phyloP scores from a whole-genome alignment of 225 moss, liverwort and hornwort genomes.

The Marchantia paleacea region DNA sequence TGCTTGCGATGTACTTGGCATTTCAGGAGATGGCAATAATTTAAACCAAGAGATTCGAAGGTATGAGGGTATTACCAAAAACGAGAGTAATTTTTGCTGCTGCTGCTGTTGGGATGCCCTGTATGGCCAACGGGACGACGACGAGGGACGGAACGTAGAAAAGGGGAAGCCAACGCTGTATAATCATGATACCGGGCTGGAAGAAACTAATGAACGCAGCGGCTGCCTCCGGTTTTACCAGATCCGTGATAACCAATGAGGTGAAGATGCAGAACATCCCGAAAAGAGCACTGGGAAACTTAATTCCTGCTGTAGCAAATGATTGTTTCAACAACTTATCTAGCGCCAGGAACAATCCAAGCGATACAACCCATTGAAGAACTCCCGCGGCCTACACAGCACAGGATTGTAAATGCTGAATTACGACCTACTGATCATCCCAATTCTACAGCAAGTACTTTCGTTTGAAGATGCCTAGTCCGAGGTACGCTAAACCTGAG shows the following conservation, averaged over 20 bases:
- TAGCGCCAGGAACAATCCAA: conserved; percentile 67
- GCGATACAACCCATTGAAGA: conserved; percentile 70
- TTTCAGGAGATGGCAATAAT: too few relatives aligned
- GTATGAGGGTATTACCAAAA: conserved; percentile 47
- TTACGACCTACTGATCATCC: neutral
- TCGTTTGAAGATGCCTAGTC: neutral
- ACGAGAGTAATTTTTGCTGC: conserved; percentile 76
- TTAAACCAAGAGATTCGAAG: neutral
- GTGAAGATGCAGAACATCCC: conserved; percentile 72
- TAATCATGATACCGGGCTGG: conserved; percentile 77
- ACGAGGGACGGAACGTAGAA: conserved; percentile 98
- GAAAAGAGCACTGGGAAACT: conserved; percentile 92
- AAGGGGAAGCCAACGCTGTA: conserved; percentile 95
- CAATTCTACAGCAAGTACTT: neutral
- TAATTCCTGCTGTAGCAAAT: conserved; percentile 66
- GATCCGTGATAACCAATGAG: conserved; percentile 50
- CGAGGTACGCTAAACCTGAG: neutral
- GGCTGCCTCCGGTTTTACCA: conserved; percentile 59
- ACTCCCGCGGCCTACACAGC: conserved; percentile 70
- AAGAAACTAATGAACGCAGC: conserved; percentile 66
- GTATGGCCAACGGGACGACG: conserved; percentile 78
- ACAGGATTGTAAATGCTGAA: conserved; percentile 9
- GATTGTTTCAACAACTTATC: conserved; percentile 66
- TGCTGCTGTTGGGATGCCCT: conserved; percentile 73
- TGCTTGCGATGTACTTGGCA: too few relatives aligned